phyloP scores from a whole-genome alignment of 495 filamentous ascomycete genomes.

The Podospora pseudoanserina region DNA sequence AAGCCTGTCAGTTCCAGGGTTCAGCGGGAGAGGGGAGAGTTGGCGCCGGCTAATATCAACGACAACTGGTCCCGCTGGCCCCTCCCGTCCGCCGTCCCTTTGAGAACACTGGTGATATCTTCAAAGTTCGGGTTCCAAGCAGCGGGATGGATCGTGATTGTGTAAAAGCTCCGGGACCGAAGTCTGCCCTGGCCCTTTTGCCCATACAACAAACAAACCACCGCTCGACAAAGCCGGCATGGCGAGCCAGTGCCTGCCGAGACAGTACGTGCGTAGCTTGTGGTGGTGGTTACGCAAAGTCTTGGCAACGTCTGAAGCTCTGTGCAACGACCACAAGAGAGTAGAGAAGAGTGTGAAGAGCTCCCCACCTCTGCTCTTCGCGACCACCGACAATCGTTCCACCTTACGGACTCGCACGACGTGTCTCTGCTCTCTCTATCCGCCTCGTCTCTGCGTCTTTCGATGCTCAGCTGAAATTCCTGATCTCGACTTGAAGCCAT shows the following conservation, averaged over 20 bases:
- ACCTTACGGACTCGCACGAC: slow-evolving; percentile 5
- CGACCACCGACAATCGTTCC: background rate
- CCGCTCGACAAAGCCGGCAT: background rate
- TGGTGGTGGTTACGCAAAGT: slow-evolving; percentile 9
- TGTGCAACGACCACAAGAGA: slow-evolving; percentile 7
- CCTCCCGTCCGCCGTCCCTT: background rate
- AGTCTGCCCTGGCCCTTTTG: background rate
- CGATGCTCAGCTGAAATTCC: background rate
- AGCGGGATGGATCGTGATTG: background rate
- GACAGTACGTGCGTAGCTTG: slow-evolving; percentile 20
- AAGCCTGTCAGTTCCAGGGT: slow-evolving; percentile 11
- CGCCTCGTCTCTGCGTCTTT: background rate
- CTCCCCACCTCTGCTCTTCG: background rate
- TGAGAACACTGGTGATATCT: background rate
- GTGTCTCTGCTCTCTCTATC: background rate
- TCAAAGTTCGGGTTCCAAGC: background rate
- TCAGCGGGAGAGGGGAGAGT: background rate
- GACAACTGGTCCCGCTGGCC: background rate
- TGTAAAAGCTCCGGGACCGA: slow-evolving; percentile 11
- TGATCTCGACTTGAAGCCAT: background rate
- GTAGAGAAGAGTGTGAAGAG: background rate
- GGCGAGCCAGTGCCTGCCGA: slow-evolving; percentile 7
- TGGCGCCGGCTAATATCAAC: slow-evolving; percentile 8
- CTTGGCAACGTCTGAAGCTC: slow-evolving; percentile 14
- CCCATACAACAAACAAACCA: background rate